These are phyloP conservation scores for Malassezia brasiliensis DNA, from an alignment of 1,284 basidiomycete genomes.

Conservation along the genomic window DNA sequence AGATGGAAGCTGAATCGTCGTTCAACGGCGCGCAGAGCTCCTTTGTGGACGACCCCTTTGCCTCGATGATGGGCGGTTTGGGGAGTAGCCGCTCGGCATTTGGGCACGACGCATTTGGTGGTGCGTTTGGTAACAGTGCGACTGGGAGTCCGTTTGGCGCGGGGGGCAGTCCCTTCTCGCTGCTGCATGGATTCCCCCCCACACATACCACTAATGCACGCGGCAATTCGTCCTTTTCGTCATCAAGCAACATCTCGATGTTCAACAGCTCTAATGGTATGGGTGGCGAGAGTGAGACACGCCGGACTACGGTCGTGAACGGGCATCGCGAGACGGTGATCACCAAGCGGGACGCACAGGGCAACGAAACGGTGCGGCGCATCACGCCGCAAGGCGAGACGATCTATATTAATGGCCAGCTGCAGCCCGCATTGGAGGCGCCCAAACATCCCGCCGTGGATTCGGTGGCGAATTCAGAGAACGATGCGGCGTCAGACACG, in stretches of 20 bases:
- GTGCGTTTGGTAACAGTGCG: background rate
- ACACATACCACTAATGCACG: constrained; percentile 6
- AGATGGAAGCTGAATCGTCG: constrained; percentile 15
- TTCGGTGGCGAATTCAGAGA: background rate
- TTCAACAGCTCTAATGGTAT: background rate
- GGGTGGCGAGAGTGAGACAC: constrained; percentile 21
- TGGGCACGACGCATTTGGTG: background rate
- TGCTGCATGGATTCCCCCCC: constrained; percentile 9
- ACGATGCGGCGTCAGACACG: background rate
- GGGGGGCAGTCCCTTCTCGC: background rate
- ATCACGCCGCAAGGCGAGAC: constrained; percentile 30
- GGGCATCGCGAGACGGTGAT: constrained; percentile 32
- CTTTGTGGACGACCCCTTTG: constrained; percentile 5
- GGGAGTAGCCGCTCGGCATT: background rate
- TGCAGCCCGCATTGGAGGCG: constrained; percentile 18
- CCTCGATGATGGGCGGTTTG: background rate
- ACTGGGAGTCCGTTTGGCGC: background rate
- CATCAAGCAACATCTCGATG: constrained; percentile 2
- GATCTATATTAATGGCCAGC: constrained; percentile 33
- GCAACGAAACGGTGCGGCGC: constrained; percentile 32
- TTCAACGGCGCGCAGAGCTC: background rate
- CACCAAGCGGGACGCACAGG: constrained; percentile 28
- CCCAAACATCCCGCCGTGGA: constrained; percentile 2
- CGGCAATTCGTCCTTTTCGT: constrained; percentile 1
- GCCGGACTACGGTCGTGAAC: constrained; percentile 31